Conservation (phyloP, 2,329 filamentous ascomycete genomes). For the Reticulascus tulasneorum region DNA sequence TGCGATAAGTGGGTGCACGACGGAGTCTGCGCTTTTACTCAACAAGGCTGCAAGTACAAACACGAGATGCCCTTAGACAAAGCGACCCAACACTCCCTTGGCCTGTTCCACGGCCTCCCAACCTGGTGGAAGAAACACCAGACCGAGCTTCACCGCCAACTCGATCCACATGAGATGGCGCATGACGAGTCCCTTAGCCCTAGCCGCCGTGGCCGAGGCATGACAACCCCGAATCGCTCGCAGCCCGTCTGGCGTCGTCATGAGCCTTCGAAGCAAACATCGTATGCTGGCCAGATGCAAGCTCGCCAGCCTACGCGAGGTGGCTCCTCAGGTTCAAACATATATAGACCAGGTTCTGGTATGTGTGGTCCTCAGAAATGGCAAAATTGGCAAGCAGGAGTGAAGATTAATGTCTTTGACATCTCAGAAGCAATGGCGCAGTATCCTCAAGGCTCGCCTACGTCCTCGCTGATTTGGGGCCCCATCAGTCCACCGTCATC, state of each 20-base stretch:
- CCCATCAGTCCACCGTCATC: slow-evolving; percentile 23
- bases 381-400: too few species aligned
- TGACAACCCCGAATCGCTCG: neutral
- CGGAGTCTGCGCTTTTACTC: slow-evolving; percentile 78
- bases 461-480: slow-evolving; percentile 22
- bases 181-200: neutral
- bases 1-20: slow-evolving; percentile 89
- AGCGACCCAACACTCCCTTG: slow-evolving; percentile 63
- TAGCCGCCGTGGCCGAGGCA: neutral
- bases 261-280: neutral
- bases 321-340: too few species aligned
- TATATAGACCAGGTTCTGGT: too few species aligned
- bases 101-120: slow-evolving; percentile 64
- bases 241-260: neutral
- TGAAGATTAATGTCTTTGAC: too few species aligned
- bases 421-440: too few species aligned
- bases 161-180: neutral
- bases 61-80: slow-evolving; percentile 80
- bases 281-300: slow-evolving; percentile 1
- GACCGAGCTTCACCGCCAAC: slow-evolving; percentile 33
- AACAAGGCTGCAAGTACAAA: slow-evolving; percentile 84
- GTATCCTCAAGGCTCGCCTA: slow-evolving; percentile 8
- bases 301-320: too few species aligned
- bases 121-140: slow-evolving; percentile 56
- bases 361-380: too few species aligned